Base-by-base conservation (phyloP, 2,329 filamentous ascomycete genomes). In the Beauveria medogensis region DNA sequence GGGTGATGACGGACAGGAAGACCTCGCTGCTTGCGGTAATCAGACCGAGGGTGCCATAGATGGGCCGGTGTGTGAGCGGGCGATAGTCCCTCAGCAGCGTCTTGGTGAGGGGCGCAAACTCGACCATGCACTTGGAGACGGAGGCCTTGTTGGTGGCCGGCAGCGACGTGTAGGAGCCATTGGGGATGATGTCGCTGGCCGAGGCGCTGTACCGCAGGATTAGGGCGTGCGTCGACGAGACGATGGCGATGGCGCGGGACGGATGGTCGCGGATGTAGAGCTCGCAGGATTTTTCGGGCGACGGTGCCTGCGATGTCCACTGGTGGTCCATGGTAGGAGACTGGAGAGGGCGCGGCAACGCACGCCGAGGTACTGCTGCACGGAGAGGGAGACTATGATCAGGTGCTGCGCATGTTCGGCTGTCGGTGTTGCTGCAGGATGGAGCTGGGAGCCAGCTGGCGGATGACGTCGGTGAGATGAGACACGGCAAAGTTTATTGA, bases 1-100 rank as follows among this genome's bases (percentile, higher is more conserved):
- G 85, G 30, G 90, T 95, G 58, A 97, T 90, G 61, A 97, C 89
- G 63, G 92, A 94, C 18, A 97, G 79, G 72, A 97, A 97, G 16
- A 97, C 87, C 77, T 97, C 91, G 63, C 85, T 82, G 64, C 87
- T 85, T 64, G 96, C 82, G 0, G 91, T 89, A 67, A 97, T 93
- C 64, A 97, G 78, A 2, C 93, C 93, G 51, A 97, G 78, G 0
- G 92, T 97, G 60, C 93, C 93, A 70, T 91, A 87, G 40, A 92
- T 88, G 18, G 87, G 86, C 52, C 90, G 80, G 20, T 86, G 83
- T 34, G 86, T 90, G 62, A 97, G 77, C 14, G 87, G 81, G 48
- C 90, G 85, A 74, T 93, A 97, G 64, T 91, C 88, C 67, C 79
- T 82, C 63, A 96, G 78, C 64, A 94, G 82, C 60, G 86, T 78